Percentiles rank a stretch among this genome's conserved stretches.
phyloP scores from a whole-genome alignment of 192 early-diverging fungal species.

The Coemansia sp. region DNA sequence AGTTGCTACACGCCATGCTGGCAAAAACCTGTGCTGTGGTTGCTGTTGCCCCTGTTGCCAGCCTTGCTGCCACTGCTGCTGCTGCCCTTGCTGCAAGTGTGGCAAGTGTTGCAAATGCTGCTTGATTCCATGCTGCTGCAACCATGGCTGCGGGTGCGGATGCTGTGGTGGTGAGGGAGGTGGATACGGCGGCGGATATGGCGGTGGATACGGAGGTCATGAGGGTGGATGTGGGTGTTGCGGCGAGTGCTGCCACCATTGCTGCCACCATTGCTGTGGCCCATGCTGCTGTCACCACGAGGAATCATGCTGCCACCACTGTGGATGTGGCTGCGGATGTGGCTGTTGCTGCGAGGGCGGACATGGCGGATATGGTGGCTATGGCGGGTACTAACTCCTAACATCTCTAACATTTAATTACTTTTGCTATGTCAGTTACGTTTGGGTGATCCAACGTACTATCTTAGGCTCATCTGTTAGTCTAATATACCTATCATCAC shows the following conservation, averaged over 20 bases:
- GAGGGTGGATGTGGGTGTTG: slow-evolving; percentile 16
- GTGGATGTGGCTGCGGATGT: slow-evolving; percentile 6
- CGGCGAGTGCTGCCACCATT: slow-evolving; percentile 29
- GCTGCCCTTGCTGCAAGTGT: slow-evolving; percentile 37
- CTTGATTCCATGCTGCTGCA: slow-evolving; percentile 33
- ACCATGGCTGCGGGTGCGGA: slow-evolving; percentile 14
- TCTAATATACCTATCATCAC: too few relatives aligned
- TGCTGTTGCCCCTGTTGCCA: slow-evolving; percentile 50
- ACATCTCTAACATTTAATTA: too few relatives aligned
- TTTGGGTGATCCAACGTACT: neutral
- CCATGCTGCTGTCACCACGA: slow-evolving; percentile 17
- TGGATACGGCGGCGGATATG: slow-evolving; percentile 23
- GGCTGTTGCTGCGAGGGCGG: neutral
- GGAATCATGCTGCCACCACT: slow-evolving; percentile 29
- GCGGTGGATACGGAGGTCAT: slow-evolving; percentile 7
- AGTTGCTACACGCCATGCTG: slow-evolving; percentile 13
- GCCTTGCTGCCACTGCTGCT: slow-evolving; percentile 38
- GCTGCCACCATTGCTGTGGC: slow-evolving; percentile 26
- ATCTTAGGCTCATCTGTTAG: neutral
- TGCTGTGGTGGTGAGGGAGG: slow-evolving; percentile 8
- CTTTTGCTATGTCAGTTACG: neutral
- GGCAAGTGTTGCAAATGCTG: slow-evolving; percentile 51
- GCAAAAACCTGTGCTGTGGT: slow-evolving; percentile 43
- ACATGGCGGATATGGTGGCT: slow-evolving; percentile 1
- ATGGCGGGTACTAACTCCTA: slow-evolving; percentile 11